Base-by-base conservation (phyloP, 192 early-diverging fungal genomes). In the Dispira parvispora region DNA sequence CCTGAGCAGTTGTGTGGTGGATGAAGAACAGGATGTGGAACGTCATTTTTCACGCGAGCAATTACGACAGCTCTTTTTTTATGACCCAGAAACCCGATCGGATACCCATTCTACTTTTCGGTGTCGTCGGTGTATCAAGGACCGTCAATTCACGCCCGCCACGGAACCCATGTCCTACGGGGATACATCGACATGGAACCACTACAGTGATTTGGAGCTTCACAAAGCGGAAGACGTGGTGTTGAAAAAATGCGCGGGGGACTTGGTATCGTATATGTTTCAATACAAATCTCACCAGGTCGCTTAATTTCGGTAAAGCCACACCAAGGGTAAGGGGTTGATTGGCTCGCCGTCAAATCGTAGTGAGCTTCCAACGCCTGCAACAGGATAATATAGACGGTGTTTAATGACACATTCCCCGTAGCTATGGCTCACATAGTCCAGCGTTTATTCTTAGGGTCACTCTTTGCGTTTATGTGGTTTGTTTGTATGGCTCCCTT, bases 81-180 rank as follows among this genome's bases (percentile, higher is more conserved):
- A 82, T 63, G 71, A 68, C 57, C 64, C 71, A 64, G 71, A 74
- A 0, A 54, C 62, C 12, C 46, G 62, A 8, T 62, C 62, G 12
- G 93, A 99, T 45, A 99, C 96, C 3, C 96, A 99, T 69, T 91
- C 93, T 66, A 93, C 89, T 18, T 97, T 99, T 75, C 92, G 91
- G 69, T 99, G 96, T 74, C 79, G 81, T 47, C 79, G 92, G 26
- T 99, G 96, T 64, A 75, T 92, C 16, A 68, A 84, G 4, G 92
- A 92, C 3, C 75, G 79, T n/a, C 94, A 97, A 69, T 73, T 84
- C 9, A 71, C 80, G 44, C 73, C 70, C 66, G 87, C 79, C 53
- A 76, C 68, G 0, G 73, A 80, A 67, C 71, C 68, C 4, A 86
- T 88, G 78, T 79, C 82, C 25, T 88, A 85, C 60, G 87, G 84